Evolutionary conservation across 169 alveolate genomes (phyloP).

Genomic region (Eimeria necatrix): DNA sequence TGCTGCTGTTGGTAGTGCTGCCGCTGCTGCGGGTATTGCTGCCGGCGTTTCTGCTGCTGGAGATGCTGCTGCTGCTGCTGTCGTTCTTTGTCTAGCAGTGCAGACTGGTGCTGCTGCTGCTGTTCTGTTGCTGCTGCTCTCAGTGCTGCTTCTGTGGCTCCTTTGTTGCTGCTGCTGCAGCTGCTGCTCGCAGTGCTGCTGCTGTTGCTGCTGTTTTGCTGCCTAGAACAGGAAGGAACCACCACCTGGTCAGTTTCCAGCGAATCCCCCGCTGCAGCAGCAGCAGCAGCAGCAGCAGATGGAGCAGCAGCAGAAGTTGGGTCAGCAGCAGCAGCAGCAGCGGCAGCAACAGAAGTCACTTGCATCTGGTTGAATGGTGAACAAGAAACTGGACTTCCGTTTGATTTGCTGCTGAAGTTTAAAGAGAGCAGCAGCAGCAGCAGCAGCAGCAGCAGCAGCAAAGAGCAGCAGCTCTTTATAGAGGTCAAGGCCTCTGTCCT

Average conservation of each 20-base stretch:
- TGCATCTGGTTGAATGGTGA: conserved; percentile 56
- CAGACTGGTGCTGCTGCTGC: neutral
- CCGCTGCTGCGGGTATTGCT: neutral
- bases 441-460: neutral
- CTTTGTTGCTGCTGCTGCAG: neutral
- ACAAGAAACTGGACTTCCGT: conserved; percentile 40
- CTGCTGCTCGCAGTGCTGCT: neutral
- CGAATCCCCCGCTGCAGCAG: neutral
- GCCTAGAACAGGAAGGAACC: conserved; percentile 17
- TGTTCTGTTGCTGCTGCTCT: too few species aligned
- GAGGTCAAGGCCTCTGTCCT: conserved; percentile 66
- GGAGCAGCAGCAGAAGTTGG: neutral
- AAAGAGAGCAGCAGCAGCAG: neutral
- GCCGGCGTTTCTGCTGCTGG: neutral
- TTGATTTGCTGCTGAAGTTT: conserved; percentile 43
- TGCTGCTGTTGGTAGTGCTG: too few species aligned
- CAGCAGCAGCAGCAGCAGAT: neutral
- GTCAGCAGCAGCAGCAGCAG: neutral
- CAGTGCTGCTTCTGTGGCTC: neutral
- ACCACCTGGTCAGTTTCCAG: neutral
- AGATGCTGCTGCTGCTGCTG: neutral
- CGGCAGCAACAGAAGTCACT: conserved; percentile 1
- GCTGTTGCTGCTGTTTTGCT: conserved; percentile 33
- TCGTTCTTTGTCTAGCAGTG: neutral
- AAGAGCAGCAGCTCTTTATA: neutral